Evolutionary conservation across 768 basidiomycete species (phyloP).

Genomic region (Phlegmacium glaucopus): DNA sequence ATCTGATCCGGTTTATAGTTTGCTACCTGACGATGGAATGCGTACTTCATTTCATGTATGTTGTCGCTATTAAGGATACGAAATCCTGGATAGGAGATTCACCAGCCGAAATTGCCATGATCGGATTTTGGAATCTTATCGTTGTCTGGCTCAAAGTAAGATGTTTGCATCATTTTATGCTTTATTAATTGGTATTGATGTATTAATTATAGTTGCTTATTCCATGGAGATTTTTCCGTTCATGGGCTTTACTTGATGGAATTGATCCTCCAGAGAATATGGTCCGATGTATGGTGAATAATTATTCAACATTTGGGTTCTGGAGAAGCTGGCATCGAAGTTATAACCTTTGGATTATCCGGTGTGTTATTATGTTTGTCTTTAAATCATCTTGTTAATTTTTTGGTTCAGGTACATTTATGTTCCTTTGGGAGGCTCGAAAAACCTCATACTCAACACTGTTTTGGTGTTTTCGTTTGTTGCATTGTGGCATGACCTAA

Average conservation of each 20-base stretch:
- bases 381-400: background rate
- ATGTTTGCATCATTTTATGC: background rate
- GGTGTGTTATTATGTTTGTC: constrained; percentile 41
- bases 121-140: constrained; percentile 96
- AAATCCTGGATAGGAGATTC: constrained; percentile 78
- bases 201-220: constrained; percentile 74
- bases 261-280: constrained; percentile 97
- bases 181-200: background rate
- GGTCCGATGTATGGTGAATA: constrained; percentile 98
- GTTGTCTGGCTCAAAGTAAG: constrained; percentile 94
- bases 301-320: constrained; percentile 89
- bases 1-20: constrained; percentile 66
- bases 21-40: constrained; percentile 86
- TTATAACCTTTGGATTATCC: constrained; percentile 92
- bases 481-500: constrained; percentile 95
- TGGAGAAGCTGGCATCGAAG: constrained; percentile 97
- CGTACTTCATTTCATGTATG: constrained; percentile 92
- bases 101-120: constrained; percentile 81
- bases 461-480: constrained; percentile 91
- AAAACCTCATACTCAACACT: constrained; percentile 54
- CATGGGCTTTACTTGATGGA: constrained; percentile 87
- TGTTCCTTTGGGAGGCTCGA: constrained; percentile 81
- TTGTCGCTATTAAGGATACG: constrained; percentile 92
- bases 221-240: constrained; percentile 95
- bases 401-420: constrained; percentile 70